Base-by-base conservation (phyloP, 106 monocot species). In the Dendrobium catenatum region DNA sequence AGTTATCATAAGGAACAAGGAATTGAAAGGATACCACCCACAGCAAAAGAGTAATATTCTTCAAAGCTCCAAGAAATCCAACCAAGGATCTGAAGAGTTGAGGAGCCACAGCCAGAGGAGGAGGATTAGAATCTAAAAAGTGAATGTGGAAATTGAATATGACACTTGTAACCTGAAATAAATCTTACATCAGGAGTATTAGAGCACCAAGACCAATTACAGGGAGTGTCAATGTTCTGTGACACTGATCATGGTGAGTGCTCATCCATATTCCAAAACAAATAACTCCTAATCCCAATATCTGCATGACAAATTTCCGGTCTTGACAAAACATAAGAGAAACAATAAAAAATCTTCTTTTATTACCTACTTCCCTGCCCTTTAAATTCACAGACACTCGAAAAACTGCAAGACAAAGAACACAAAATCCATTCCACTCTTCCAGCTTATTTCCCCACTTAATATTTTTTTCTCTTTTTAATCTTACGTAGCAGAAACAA, bases 181-280 rank as follows among this genome's bases (percentile, higher is more conserved):
- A 22, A 83, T 42, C 92, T 84, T 81, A 97, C 97, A 97, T 78
- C 22, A 94, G 42, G 80, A 97, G 85, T 55, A 97, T 94, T 55
- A 90, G 33, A 58, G 84, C 94, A 27, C 97, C 97, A 56, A 97
- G 94, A 77, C 86, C 89, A 80, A 97, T 86, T 72, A 94, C 97
- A 56, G 97, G 97, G 47, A 97, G 73, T 8, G 92, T 91, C 77
- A 97, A 84, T 29, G 94, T 88, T 84, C 84, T 92, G 68, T 87
- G 90, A 81, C 97, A 97, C 42, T 86, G 89, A 68, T 97, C 97
- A 18, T 92, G 87, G 67, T 93, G 97, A 18, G 82, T 92, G 85
- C 91, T 91, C 94, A 97, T 90, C 97, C 97, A 97, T 33, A 97
- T 75, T 76, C 97, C 97, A 86, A 94, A 97, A 77, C 90, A 86